Conservation (phyloP, 371 early-diverging fungal genomes). For the Apophysomyces ossiformis region DNA sequence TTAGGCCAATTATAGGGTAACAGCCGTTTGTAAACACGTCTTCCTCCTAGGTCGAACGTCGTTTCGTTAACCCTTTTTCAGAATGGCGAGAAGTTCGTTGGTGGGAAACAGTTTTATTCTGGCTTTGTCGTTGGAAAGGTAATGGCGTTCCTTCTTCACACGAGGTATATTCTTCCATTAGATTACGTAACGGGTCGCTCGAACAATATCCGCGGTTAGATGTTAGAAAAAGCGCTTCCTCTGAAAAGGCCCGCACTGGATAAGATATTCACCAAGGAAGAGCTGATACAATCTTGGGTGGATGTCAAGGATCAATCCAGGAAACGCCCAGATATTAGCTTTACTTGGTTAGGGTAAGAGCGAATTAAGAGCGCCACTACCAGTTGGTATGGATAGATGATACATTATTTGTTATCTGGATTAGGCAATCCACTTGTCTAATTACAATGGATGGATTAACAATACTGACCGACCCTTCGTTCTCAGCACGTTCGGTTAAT, state of each 20-base stretch:
- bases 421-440: slow-evolving; percentile 66
- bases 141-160: slow-evolving; percentile 49
- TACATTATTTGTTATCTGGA: neutral
- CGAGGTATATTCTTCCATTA: slow-evolving; percentile 25
- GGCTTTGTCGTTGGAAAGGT: slow-evolving; percentile 48
- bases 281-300: slow-evolving; percentile 27
- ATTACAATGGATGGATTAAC: slow-evolving; percentile 61
- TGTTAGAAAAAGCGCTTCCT: slow-evolving; percentile 47
- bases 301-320: slow-evolving; percentile 17
- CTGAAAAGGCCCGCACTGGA: slow-evolving; percentile 50
- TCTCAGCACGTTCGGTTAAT: slow-evolving; percentile 46
- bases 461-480: slow-evolving; percentile 68
- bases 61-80: slow-evolving; percentile 66
- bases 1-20: slow-evolving; percentile 1
- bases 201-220: slow-evolving; percentile 6
- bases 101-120: slow-evolving; percentile 53
- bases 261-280: slow-evolving; percentile 25
- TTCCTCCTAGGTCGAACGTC: slow-evolving; percentile 44
- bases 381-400: neutral
- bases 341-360: slow-evolving; percentile 58
- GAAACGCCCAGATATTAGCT: slow-evolving; percentile 32
- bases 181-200: neutral
- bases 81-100: slow-evolving; percentile 57
- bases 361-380: no score
- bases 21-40: neutral